phyloP scores from a whole-genome alignment of 2,329 filamentous ascomycete genomes.

The Leptographium lundbergii region DNA sequence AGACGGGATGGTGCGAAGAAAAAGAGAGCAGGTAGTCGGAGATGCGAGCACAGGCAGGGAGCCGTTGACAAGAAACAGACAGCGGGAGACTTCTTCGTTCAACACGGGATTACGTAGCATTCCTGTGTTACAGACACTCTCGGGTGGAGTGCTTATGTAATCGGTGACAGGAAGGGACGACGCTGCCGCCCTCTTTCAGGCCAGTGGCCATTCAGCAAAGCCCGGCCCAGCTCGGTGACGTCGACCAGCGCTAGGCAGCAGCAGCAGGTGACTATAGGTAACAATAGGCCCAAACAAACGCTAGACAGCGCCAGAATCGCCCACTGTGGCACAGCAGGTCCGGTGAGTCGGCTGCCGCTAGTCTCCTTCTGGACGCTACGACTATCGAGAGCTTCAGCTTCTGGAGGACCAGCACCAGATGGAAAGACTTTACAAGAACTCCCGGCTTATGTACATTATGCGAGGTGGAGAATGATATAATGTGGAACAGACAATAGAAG shows the following conservation, averaged over 20 bases:
- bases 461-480: background rate
- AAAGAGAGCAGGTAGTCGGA: no score
- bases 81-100: background rate
- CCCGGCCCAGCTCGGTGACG: background rate
- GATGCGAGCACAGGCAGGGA: no score
- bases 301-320: no score
- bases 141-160: background rate
- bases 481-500: background rate
- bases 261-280: background rate
- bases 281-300: background rate
- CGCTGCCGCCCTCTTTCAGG: background rate
- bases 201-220: background rate
- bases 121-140: background rate
- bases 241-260: background rate
- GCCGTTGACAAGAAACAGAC: background rate
- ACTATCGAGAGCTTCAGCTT: no score
- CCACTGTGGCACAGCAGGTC: background rate
- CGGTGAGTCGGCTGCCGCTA: no score
- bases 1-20: background rate
- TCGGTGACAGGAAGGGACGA: background rate
- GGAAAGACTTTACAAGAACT: background rate
- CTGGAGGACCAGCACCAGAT: background rate
- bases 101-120: background rate
- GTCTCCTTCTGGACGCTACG: no score
- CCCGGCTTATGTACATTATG: background rate